Evolutionary conservation across 139 green algal species (phyloP), one percentile per base, ranked within the genome.

Genomic region (Picocystis salinarum): DNA sequence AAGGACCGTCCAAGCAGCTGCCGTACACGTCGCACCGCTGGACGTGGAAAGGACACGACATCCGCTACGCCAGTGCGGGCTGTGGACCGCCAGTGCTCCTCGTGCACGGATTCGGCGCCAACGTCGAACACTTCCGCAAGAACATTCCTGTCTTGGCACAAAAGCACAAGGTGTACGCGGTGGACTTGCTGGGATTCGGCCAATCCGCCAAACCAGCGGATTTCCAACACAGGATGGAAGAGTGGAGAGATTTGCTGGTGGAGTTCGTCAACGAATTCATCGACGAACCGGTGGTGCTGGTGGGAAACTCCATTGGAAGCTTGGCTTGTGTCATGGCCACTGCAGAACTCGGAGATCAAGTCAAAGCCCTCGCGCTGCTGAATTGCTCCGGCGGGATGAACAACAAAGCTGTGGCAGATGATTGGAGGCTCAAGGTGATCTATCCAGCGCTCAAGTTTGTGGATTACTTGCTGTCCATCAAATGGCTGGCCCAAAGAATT

Each of bases 91-190:
- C 74, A 5, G 47, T 94, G 6, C 44, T 96, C 48, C 61, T 96
- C 26, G 71, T 93, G 26, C 85, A 96, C 50, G 85, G 85, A 27
- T 96, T 96, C 52, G 85, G 85, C n/a, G 85, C 86, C 3, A 93
- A 91, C 46, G 67, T 69, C 7, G 80, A 91, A 48, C 85, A 96
- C 51, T 96, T 73, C 67, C 61, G 85, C 0, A 63, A 45, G 45
- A 84, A 89, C 46, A 53, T 87, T 19, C 51, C 36, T 0, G 58
- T 53, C 0, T 62, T 91, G 30, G 68, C 70, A 9, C 46, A 23
- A 0, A 53, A 56, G 15, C 87, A 71, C 59, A 41, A 41, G 29
- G 78, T 91, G n/a, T 86, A 82, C 42, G 75, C 77, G 0, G 36
- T 85, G 2, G 78, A 90, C 58, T 41, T 90, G 4, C 49, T 90